phyloP scores from a whole-genome alignment of 1,284 basidiomycete genomes.

The Lentinula novae-zelandiae region DNA sequence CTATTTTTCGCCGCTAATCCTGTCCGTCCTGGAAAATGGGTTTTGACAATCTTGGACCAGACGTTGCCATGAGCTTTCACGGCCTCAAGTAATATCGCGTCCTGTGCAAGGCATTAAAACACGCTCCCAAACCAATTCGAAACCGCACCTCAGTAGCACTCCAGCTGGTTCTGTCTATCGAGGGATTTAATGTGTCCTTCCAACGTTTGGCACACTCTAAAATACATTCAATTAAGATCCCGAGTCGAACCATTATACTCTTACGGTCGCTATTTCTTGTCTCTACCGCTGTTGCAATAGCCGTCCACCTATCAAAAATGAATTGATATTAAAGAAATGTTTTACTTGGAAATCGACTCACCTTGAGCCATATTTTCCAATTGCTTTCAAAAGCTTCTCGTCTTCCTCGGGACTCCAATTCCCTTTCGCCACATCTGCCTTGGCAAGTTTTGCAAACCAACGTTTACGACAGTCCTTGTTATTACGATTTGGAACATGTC shows the following conservation, averaged over 20 bases:
- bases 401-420: constrained; percentile 59
- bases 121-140: constrained; percentile 11
- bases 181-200: constrained; percentile 54
- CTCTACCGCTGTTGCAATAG: constrained; percentile 47
- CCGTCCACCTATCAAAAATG: constrained; percentile 41
- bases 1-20: constrained; percentile 55
- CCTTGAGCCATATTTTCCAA: constrained; percentile 48
- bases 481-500: constrained; percentile 52
- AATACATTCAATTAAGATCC: constrained; percentile 13
- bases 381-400: constrained; percentile 46
- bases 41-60: constrained; percentile 56
- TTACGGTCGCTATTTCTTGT: constrained; percentile 53
- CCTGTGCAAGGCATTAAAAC: constrained; percentile 28
- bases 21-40: constrained; percentile 54
- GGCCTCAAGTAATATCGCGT: constrained; percentile 45
- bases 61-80: constrained; percentile 50
- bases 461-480: constrained; percentile 60
- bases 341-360: constrained; percentile 14
- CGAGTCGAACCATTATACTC: constrained; percentile 20
- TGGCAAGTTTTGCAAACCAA: constrained; percentile 55
- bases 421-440: constrained; percentile 48
- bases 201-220: constrained; percentile 54
- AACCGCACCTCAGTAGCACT: constrained; percentile 40
- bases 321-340: not conserved
- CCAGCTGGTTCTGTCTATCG: constrained; percentile 53